Conservation (phyloP, 345 rosid species). For the Moricandia moricandioides region DNA sequence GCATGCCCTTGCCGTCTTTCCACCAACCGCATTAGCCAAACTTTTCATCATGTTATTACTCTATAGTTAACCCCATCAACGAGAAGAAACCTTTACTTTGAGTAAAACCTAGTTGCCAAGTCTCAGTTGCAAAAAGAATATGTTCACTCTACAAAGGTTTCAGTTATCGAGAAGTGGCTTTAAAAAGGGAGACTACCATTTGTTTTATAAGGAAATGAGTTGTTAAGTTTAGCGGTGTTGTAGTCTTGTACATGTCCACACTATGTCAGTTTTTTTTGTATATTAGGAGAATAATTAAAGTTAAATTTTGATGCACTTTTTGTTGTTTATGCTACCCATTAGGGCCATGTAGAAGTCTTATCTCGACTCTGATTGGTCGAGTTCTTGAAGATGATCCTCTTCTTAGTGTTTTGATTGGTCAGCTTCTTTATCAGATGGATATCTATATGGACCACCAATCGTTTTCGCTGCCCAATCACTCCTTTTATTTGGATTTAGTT, state of each 20-base stretch:
- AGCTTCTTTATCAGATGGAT: not conserved
- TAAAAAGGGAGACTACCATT: not conserved
- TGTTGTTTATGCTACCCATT: slow-evolving; percentile 13
- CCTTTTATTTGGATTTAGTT: not conserved
- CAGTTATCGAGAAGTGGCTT: not conserved
- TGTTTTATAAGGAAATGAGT: not conserved
- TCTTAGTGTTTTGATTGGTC: slow-evolving; percentile 48
- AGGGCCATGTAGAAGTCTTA: slow-evolving; percentile 55
- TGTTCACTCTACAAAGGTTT: not conserved
- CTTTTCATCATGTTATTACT: not conserved
- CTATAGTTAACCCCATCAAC: not conserved
- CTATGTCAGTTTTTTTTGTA: not conserved
- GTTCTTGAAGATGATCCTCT: slow-evolving; percentile 44
- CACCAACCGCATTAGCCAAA: not conserved
- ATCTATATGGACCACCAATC: not conserved
- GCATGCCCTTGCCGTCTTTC: not conserved
- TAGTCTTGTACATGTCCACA: not conserved
- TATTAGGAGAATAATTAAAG: not conserved
- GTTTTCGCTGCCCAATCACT: not conserved
- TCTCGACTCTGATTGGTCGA: slow-evolving; percentile 60
- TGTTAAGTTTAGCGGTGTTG: not conserved
- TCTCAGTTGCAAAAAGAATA: not conserved
- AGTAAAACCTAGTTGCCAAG: not conserved
- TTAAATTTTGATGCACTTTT: slow-evolving; percentile 12
- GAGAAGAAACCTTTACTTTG: not conserved